phyloP scores from a whole-genome alignment of 805 yeast species.

The Hanseniaspora singularis region DNA sequence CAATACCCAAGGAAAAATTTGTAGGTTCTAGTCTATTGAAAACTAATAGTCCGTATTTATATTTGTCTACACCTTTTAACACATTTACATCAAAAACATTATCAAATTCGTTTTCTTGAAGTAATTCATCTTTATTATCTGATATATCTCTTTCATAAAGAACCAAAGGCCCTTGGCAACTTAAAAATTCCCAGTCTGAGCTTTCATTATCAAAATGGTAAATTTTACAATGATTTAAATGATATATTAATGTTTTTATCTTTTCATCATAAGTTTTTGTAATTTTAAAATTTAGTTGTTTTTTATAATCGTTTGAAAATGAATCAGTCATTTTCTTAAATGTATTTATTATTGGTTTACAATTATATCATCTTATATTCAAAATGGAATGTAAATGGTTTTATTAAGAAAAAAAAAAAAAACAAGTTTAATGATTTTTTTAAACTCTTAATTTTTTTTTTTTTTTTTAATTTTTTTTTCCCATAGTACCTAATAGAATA shows the following conservation, averaged over 20 bases:
- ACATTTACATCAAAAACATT: conserved; percentile 5
- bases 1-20: conserved; percentile 58
- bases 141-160: conserved; percentile 4
- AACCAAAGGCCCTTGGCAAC: conserved; percentile 13
- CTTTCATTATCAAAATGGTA: conserved; percentile 8
- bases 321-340: conserved; percentile 1
- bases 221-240: conserved; percentile 9
- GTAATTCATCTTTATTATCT: neutral
- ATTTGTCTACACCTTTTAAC: conserved; percentile 29
- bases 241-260: conserved; percentile 5
- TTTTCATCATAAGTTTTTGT: conserved; percentile 10
- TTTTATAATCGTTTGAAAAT: conserved; percentile 7
- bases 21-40: conserved; percentile 56
- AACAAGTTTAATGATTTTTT: too few relatives aligned
- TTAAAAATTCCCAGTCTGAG: conserved; percentile 9
- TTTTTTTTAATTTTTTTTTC: too few relatives aligned
- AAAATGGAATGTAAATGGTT: too few relatives aligned
- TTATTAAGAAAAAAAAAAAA: too few relatives aligned
- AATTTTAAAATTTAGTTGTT: conserved; percentile 10
- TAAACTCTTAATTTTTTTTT: too few relatives aligned
- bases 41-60: conserved; percentile 58
- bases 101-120: conserved; percentile 8
- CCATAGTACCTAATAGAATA: too few relatives aligned
- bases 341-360: too few relatives aligned
- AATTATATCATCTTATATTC: too few relatives aligned